Conservation (phyloP, 345 rosid species). For the Syzygium aromaticum region DNA sequence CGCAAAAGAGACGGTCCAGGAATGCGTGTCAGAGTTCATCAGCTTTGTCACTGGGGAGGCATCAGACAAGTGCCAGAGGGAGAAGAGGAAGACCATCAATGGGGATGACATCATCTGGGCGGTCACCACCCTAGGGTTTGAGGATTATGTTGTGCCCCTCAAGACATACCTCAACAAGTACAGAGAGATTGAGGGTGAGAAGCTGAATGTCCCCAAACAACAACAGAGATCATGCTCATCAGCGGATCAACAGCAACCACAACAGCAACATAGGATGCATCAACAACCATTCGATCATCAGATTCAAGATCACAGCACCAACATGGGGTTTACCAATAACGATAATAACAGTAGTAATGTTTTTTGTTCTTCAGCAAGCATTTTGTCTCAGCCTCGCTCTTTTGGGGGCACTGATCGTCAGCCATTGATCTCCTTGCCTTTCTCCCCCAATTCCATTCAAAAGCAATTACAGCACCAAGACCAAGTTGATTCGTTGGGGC, state of each 20-base stretch:
- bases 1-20: slow-evolving; percentile 66
- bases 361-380: slow-evolving; percentile 27
- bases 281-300: not conserved
- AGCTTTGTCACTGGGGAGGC: slow-evolving; percentile 72
- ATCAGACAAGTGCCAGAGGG: slow-evolving; percentile 65
- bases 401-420: slow-evolving; percentile 34
- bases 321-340: slow-evolving; percentile 13
- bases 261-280: not conserved
- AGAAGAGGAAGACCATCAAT: slow-evolving; percentile 61
- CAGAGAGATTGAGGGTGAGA: slow-evolving; percentile 58
- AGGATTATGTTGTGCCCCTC: slow-evolving; percentile 49
- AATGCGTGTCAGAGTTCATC: slow-evolving; percentile 70
- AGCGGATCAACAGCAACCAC: slow-evolving; percentile 6
- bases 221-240: slow-evolving; percentile 18
- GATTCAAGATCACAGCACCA: slow-evolving; percentile 3
- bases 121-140: slow-evolving; percentile 60
- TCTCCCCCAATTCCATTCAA: slow-evolving; percentile 48
- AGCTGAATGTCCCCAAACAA: slow-evolving; percentile 48
- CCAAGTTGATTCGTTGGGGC: slow-evolving; percentile 42
- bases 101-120: slow-evolving; percentile 81
- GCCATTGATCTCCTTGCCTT: slow-evolving; percentile 35
- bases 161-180: slow-evolving; percentile 51
- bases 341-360: slow-evolving; percentile 2
- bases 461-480: slow-evolving; percentile 56
- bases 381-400: slow-evolving; percentile 32